A percentile compares a stretch with the other conserved stretches of the same genome.
Conservation (phyloP, 768 basidiomycete species). For the Sporobolomyces roseus region DNA sequence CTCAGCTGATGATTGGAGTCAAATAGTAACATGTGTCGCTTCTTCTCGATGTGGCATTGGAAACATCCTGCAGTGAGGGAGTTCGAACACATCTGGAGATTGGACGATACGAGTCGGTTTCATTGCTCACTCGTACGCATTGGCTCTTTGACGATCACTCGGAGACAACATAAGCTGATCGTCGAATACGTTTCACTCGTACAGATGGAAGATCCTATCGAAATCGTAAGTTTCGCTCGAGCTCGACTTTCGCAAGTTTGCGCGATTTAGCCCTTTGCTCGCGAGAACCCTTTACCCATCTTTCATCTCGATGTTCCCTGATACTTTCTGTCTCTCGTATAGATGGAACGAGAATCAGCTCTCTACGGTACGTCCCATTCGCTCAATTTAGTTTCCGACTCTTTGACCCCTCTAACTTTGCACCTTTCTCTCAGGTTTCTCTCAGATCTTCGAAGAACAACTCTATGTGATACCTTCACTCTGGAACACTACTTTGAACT, state of each 20-base stretch:
- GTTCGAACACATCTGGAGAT: constrained; percentile 20
- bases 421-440: neutral
- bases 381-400: neutral
- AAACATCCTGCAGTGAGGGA: neutral
- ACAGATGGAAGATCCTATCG: constrained; percentile 13
- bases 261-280: no score
- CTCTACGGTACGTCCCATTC: neutral
- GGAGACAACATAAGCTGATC: no score
- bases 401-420: neutral
- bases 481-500: neutral
- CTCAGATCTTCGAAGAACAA: neutral
- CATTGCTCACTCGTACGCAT: constrained; percentile 22
- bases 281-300: no score
- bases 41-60: constrained; percentile 11
- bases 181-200: no score
- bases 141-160: no score
- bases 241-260: no score
- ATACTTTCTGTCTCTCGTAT: no score
- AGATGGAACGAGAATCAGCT: neutral
- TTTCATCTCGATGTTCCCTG: no score
- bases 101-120: constrained; percentile 21
- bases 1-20: neutral
- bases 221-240: no score
- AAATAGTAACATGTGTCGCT: constrained; percentile 23
- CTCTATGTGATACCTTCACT: neutral